A percentile compares a stretch with the other conserved stretches of the same genome.
These are phyloP conservation scores for Mycena leptocephala DNA, from an alignment of 768 basidiomycete species.

Conservation along the genomic window DNA sequence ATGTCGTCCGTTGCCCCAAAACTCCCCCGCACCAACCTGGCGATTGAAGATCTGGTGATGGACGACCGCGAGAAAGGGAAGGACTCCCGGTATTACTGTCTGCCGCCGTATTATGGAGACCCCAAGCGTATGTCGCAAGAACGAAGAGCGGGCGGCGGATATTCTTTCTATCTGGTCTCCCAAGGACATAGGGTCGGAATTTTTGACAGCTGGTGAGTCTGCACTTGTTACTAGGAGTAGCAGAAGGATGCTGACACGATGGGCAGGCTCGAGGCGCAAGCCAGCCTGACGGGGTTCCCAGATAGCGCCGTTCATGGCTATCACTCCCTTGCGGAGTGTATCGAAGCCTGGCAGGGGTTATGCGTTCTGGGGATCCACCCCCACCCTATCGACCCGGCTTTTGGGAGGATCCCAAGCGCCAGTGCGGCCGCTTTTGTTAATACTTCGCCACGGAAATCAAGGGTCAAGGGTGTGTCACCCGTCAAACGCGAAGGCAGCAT, in stretches of 20 bases:
- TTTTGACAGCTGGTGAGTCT: constrained; percentile 11
- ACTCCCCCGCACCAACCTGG: neutral
- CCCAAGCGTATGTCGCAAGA: neutral
- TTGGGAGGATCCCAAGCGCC: neutral
- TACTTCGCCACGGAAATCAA: neutral
- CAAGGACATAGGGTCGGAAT: neutral
- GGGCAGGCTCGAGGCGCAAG: neutral
- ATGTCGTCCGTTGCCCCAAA: too few relatives aligned
- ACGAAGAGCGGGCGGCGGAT: neutral
- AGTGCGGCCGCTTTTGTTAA: neutral
- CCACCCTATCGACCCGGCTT: constrained; percentile 1
- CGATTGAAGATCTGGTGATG: neutral
- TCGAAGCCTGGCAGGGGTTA: constrained; percentile 5
- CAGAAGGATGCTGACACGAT: too few relatives aligned
- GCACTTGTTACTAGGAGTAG: too few relatives aligned
- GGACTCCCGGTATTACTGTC: neutral
- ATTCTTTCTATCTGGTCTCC: neutral
- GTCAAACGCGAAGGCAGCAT: too few relatives aligned
- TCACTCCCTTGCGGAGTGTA: neutral
- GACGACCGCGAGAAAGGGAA: neutral
- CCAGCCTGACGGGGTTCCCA: neutral
- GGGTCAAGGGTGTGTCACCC: too few relatives aligned
- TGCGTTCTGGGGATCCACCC: constrained; percentile 1
- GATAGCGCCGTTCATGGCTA: neutral
- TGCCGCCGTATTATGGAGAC: neutral